phyloP scores from a whole-genome alignment of 2,329 filamentous ascomycete species.

The Didymella keratinophila region DNA sequence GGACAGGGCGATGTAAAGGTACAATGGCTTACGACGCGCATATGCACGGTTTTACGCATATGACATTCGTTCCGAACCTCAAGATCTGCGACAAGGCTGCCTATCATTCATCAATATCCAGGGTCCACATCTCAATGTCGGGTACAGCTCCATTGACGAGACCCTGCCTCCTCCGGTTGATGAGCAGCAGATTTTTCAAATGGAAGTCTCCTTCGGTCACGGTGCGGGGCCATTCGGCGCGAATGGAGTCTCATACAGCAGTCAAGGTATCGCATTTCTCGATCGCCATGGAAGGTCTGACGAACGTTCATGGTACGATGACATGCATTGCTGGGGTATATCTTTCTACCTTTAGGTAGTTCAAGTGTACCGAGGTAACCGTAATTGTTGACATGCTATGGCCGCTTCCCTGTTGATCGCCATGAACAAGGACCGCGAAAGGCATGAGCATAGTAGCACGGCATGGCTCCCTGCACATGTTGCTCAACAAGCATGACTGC shows the following conservation, averaged over 20 bases:
- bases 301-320: background rate
- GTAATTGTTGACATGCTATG: background rate
- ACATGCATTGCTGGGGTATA: background rate
- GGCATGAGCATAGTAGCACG: background rate
- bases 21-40: conserved; percentile 1
- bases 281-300: background rate
- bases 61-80: background rate
- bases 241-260: background rate
- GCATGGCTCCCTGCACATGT: background rate
- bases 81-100: background rate
- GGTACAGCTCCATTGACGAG: background rate
- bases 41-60: background rate
- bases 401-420: background rate
- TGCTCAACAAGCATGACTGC: background rate
- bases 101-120: background rate
- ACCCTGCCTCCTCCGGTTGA: background rate
- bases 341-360: background rate
- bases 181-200: background rate
- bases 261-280: background rate
- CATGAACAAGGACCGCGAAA: background rate
- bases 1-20: background rate
- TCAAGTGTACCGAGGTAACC: background rate
- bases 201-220: background rate
- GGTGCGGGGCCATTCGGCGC: background rate
- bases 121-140: background rate